Evolutionary conservation across 805 yeast genomes (phyloP).

Genomic region (Suhomyces kilbournensis): DNA sequence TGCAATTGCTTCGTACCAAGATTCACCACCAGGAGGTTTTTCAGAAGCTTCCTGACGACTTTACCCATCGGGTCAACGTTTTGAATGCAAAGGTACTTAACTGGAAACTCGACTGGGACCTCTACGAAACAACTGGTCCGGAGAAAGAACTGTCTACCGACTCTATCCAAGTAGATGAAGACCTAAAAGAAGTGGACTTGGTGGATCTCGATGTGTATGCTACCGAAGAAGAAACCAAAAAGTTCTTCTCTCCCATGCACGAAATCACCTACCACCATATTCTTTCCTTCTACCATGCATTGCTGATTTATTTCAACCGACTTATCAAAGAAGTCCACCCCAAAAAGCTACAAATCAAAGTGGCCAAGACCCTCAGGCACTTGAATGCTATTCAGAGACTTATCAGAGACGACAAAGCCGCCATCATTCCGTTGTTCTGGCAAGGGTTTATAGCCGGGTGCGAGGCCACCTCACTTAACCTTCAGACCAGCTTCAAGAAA

Average conservation of each 20-base stretch:
- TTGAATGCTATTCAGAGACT: constrained; percentile 59
- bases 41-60: constrained; percentile 30
- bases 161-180: constrained; percentile 9
- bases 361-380: constrained; percentile 58
- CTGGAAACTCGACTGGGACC: constrained; percentile 79
- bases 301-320: constrained; percentile 68
- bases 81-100: constrained; percentile 22
- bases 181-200: constrained; percentile 8
- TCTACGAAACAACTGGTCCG: constrained; percentile 29
- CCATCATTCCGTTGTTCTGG: constrained; percentile 79
- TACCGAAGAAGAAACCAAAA: constrained; percentile 14
- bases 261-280: constrained; percentile 79
- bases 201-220: constrained; percentile 9
- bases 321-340: constrained; percentile 57
- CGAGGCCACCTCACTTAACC: constrained; percentile 56
- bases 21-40: constrained; percentile 44
- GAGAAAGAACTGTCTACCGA: background rate
- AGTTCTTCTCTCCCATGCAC: constrained; percentile 52
- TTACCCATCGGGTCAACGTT: constrained; percentile 27
- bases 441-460: constrained; percentile 88
- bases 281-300: constrained; percentile 70
- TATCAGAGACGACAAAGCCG: constrained; percentile 52
- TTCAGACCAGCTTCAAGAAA: constrained; percentile 63
- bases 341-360: constrained; percentile 56
- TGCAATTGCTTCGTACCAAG: constrained; percentile 61